Evolutionary conservation across 2,329 filamentous ascomycete genomes (phyloP).

Genomic region (Hypoxylon sp.): DNA sequence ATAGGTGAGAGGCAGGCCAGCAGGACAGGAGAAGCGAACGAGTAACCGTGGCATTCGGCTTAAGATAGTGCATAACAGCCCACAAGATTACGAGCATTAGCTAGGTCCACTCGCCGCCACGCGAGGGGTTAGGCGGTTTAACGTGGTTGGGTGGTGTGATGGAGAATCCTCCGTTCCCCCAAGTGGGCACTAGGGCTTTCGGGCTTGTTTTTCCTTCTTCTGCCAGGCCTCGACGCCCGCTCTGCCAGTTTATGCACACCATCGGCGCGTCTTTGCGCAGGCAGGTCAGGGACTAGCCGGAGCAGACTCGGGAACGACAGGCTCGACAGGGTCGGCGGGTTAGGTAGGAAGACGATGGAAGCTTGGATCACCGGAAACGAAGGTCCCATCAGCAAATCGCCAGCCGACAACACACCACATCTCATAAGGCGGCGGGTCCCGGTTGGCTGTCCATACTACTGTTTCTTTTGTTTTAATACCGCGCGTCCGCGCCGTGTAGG

Average conservation of each 20-base stretch:
- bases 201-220: slow-evolving; percentile 12
- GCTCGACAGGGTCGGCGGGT: slow-evolving; percentile 16
- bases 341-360: slow-evolving; percentile 11
- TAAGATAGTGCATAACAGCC: slow-evolving; percentile 29
- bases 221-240: too few species aligned
- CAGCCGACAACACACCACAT: slow-evolving; percentile 22
- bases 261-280: slow-evolving; percentile 8
- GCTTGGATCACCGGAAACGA: not conserved
- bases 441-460: slow-evolving; percentile 32
- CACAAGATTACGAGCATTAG: slow-evolving; percentile 29
- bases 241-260: slow-evolving; percentile 1
- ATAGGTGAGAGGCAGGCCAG: slow-evolving; percentile 25
- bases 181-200: slow-evolving; percentile 30
- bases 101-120: slow-evolving; percentile 15
- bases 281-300: too few species aligned
- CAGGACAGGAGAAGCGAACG: slow-evolving; percentile 25
- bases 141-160: slow-evolving; percentile 23
- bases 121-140: slow-evolving; percentile 1
- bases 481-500: slow-evolving; percentile 6
- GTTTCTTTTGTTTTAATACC: slow-evolving; percentile 12
- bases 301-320: slow-evolving; percentile 27
- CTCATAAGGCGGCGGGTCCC: slow-evolving; percentile 27
- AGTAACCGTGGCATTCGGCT: slow-evolving; percentile 16
- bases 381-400: slow-evolving; percentile 23
- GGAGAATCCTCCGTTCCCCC: slow-evolving; percentile 8